Base-by-base conservation (phyloP, 2,329 filamentous ascomycete genomes). In the Fusarium verrucosum region DNA sequence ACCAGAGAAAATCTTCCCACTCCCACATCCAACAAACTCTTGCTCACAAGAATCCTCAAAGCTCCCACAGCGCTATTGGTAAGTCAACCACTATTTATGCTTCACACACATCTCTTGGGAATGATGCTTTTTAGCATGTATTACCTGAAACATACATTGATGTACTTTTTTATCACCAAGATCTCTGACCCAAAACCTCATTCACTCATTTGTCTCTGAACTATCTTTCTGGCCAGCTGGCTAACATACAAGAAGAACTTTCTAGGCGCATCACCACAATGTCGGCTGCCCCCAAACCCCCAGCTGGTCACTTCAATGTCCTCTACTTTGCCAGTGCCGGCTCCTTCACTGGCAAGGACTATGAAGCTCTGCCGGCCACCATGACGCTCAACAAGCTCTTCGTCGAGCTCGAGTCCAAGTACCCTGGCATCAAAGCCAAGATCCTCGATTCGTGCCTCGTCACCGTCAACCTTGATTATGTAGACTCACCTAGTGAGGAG, bases 281-380 rank as follows among this genome's bases (percentile, higher is more conserved):
- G 77, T 72, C 73, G 13, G 72, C 77, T 26, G 66, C 75, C 3
- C 73, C 81, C 0, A 84, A 82, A 61, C 76, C 85, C 11, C 85
- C 87, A 1, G 65, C 79, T 38, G 88, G 85, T n/a, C 85, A 91
- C 66, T 96, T 95, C 79, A 90, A 85, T 55, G 80, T 96, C 41
- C 85, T 95, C 52, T 96, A 94, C 79, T 96, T 96, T 78, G 92
- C 92, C 56, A 85, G 87, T 62, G 91, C 91, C 14, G 84, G 85
- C 55, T 89, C 89, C 28, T 91, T 85, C 75, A 92, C 92, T 2
- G 80, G 81, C n/a, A 90, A 87, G 72, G 83, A 88, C 58, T 80
- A 81, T 61, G 92, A 95, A 72, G 72, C 79, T 16, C 74, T 95
- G 11, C 80, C 85, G 3, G 91, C 91, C 13, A 90, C 91, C 32